A percentile compares a stretch with the other conserved stretches of the same genome.
phyloP scores from a whole-genome alignment of 192 early-diverging fungal species.

The Gigaspora rosea region DNA sequence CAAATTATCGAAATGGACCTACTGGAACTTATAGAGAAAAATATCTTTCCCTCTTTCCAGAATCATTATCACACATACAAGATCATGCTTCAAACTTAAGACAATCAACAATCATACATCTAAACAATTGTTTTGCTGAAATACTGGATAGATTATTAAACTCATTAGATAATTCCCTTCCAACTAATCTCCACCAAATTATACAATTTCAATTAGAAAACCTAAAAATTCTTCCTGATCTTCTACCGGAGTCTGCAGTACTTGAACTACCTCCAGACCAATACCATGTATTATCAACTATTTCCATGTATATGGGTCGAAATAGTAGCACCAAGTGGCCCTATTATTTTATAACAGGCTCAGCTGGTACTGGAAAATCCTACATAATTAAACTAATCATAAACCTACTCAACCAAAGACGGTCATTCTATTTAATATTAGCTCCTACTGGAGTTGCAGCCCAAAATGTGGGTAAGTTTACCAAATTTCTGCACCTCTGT shows the following conservation, averaged over 20 bases:
- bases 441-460: no score
- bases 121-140: not conserved
- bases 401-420: not conserved
- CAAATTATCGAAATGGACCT: not conserved
- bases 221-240: not conserved
- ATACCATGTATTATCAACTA: no score
- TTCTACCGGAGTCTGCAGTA: not conserved
- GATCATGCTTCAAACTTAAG: no score
- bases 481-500: no score
- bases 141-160: not conserved
- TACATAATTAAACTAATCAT: no score
- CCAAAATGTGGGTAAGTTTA: no score
- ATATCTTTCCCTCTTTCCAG: not conserved
- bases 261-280: not conserved
- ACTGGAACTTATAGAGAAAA: not conserved
- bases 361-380: no score
- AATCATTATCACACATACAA: no score
- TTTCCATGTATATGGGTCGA: no score
- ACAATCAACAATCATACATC: no score
- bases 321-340: no score
- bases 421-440: not conserved
- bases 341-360: no score
- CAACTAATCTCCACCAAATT: not conserved
- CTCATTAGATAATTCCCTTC: not conserved
- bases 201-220: slow-evolving; percentile 3